phyloP scores from a whole-genome alignment of 2,329 filamentous ascomycete genomes.

The Erysiphe neolycopersici region DNA sequence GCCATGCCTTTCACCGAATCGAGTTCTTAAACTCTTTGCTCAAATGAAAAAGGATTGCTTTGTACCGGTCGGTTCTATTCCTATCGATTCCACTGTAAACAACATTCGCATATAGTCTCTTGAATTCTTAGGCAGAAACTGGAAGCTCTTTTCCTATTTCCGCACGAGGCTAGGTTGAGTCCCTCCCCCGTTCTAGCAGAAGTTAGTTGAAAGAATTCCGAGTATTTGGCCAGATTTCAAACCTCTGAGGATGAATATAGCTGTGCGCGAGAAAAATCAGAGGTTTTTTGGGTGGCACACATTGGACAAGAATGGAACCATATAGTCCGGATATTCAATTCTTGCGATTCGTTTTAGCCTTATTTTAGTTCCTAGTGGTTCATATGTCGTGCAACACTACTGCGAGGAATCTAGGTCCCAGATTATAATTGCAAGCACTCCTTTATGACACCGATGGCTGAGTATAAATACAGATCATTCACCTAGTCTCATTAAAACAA shows the following conservation, averaged over 20 bases:
- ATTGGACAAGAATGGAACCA: background rate
- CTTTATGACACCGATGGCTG: background rate
- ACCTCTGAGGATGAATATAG: background rate
- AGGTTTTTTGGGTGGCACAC: background rate
- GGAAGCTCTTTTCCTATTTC: too few relatives aligned
- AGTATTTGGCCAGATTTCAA: too few relatives aligned
- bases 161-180: too few relatives aligned
- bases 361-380: background rate
- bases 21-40: too few relatives aligned
- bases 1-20: slow-evolving; percentile 17
- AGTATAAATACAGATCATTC: too few relatives aligned
- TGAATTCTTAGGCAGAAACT: too few relatives aligned
- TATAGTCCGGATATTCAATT: background rate
- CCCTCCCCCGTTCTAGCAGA: too few relatives aligned
- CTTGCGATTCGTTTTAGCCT: background rate
- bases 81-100: too few relatives aligned
- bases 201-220: too few relatives aligned
- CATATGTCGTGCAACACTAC: background rate
- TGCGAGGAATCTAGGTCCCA: background rate
- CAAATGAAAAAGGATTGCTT: background rate
- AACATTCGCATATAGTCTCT: too few relatives aligned
- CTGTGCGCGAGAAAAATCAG: background rate
- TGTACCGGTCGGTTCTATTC: too few relatives aligned
- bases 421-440: background rate
- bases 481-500: too few relatives aligned